These are phyloP conservation scores for Picochlorum sp. DNA, from an alignment of 139 green algal species.

Conservation along the genomic window DNA sequence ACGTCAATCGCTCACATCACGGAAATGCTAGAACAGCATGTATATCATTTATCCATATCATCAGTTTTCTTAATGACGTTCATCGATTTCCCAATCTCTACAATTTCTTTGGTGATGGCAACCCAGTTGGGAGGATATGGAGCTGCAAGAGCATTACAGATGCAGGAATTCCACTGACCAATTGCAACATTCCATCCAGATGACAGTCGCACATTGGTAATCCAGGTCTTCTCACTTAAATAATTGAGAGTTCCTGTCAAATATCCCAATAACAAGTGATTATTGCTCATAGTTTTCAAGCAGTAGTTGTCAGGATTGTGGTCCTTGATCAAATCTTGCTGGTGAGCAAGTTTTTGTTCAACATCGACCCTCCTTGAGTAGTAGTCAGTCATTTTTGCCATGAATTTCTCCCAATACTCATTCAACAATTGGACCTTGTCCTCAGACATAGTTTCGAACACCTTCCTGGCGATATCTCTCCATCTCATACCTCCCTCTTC, in stretches of 20 bases:
- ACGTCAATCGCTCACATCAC: too few relatives aligned
- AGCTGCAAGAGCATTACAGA: neutral
- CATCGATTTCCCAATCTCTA: neutral
- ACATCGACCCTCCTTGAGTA: neutral
- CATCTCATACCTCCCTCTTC: neutral
- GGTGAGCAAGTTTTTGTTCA: neutral
- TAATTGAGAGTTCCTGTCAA: neutral
- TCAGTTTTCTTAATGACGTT: neutral
- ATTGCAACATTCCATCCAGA: neutral
- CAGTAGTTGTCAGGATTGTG: neutral
- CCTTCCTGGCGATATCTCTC: neutral
- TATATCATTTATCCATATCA: neutral
- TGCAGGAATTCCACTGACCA: neutral
- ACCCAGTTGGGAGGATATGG: constrained; percentile 1
- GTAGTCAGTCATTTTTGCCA: neutral
- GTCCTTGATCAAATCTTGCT: neutral
- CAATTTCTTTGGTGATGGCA: neutral
- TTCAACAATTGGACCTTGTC: neutral
- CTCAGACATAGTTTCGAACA: neutral
- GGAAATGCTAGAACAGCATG: neutral
- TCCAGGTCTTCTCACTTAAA: constrained; percentile 3
- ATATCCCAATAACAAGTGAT: neutral
- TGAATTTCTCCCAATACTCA: neutral
- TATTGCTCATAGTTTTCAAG: neutral
- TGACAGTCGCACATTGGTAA: neutral